A percentile compares a stretch with the other conserved stretches of the same genome.
Conservation (phyloP, 2,329 filamentous ascomycete species). For the Epicoccum sorghinum region DNA sequence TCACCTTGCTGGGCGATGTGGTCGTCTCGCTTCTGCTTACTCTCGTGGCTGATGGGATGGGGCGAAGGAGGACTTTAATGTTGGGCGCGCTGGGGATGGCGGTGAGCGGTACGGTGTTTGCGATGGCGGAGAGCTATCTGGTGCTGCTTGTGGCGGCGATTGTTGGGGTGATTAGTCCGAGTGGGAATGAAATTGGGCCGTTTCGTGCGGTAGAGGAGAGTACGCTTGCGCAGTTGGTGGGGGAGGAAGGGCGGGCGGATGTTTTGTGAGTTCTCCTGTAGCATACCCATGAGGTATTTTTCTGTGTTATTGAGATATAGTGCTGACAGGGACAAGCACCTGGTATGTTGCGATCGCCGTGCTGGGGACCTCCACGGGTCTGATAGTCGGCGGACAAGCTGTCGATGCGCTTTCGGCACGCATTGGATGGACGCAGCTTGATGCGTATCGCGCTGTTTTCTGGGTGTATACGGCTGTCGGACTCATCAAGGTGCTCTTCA, state of each 20-base stretch:
- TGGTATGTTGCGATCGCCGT: slow-evolving; percentile 51
- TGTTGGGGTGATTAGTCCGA: slow-evolving; percentile 48
- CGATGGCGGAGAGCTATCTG: slow-evolving; percentile 38
- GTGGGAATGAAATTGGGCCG: slow-evolving; percentile 50
- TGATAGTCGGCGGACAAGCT: slow-evolving; percentile 45
- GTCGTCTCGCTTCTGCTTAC: slow-evolving; percentile 46
- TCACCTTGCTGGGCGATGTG: slow-evolving; percentile 49
- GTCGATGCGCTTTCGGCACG: slow-evolving; percentile 40
- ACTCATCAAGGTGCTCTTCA: slow-evolving; percentile 46
- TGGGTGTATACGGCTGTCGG: slow-evolving; percentile 52
- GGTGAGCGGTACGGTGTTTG: slow-evolving; percentile 44
- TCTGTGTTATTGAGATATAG: not conserved
- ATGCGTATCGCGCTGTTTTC: slow-evolving; percentile 51
- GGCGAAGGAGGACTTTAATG: slow-evolving; percentile 42
- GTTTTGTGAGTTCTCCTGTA: slow-evolving; percentile 28
- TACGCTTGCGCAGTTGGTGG: slow-evolving; percentile 44
- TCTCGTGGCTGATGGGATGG: slow-evolving; percentile 45
- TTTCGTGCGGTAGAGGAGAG: slow-evolving; percentile 50
- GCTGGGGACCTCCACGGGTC: slow-evolving; percentile 43
- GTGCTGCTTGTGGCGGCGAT: slow-evolving; percentile 44
- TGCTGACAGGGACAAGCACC: slow-evolving; percentile 23
- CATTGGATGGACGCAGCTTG: slow-evolving; percentile 45
- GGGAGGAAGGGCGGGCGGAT: slow-evolving; percentile 38
- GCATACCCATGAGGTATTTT: not conserved
- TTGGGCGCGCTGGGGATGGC: slow-evolving; percentile 46